Base-by-base conservation (phyloP, 352 stramenopile genomes). In the Phytophthora rubi region DNA sequence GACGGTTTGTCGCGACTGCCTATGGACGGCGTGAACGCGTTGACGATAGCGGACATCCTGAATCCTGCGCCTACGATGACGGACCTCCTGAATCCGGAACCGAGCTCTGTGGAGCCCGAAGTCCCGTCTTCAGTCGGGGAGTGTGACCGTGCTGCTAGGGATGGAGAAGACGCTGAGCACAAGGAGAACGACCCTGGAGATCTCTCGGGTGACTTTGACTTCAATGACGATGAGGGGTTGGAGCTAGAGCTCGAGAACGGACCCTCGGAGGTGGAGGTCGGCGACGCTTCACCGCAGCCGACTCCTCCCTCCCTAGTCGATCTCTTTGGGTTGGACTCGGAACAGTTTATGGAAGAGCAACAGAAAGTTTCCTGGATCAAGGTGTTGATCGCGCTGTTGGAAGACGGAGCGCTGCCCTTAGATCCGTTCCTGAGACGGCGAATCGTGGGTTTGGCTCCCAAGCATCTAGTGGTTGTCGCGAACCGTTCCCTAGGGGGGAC, bases 1-100 rank as follows among this genome's bases (percentile, higher is more conserved):
- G 57, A 64, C 16, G 57, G 57, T 23, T 6, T 64, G 28, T 56
- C 45, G 4, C 57, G 44, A 4, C 21, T 64, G 30, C 57, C 45
- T 0, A 10, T 8, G 9, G 45, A 23, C 7, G 0, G 45, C 15
- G 45, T 64, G 18, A 39, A 30, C 4, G 57, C 49, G 2, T 5
- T 65, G 3, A 23, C 35, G 3, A 18, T 48, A 4, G 30, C 7
- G 6, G 47, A 57, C 18, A 10, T 58, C 2, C 23, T 59, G 48
- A 57, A 59, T 16, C 49, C 26, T 4, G 26, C 0, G 26, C 26
- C 26, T 30, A 30, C 26, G 26, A 30, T 30, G 26, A 0, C 32
- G 3, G 26, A 30, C 26, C 32, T 35, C 49, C 37, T 30, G 35
- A 26, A 44, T 44, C 30, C n/a, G 6, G 37, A 61, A 9, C 1